These are phyloP conservation scores for Hanseniaspora nectarophila DNA, from an alignment of 805 yeast species.

Conservation along the genomic window DNA sequence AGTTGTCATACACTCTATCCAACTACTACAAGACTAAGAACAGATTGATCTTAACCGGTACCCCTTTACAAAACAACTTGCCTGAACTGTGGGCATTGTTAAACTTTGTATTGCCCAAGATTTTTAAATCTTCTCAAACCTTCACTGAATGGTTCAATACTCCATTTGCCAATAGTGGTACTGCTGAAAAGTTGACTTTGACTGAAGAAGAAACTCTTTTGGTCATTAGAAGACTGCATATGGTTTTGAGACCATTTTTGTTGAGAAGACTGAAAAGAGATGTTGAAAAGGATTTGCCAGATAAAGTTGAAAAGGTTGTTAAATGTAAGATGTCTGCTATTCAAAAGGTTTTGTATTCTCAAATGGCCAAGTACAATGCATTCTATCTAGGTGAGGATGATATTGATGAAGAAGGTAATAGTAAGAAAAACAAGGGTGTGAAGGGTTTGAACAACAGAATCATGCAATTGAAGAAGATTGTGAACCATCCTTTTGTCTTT, in stretches of 20 bases:
- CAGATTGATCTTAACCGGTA: conserved; percentile 74
- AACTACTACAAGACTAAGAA: conserved; percentile 63
- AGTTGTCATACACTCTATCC: conserved; percentile 58
- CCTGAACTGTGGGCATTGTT: conserved; percentile 80
- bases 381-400: conserved; percentile 45
- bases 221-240: conserved; percentile 74
- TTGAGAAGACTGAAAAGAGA: conserved; percentile 75
- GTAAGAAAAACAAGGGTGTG: conserved; percentile 51
- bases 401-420: conserved; percentile 24
- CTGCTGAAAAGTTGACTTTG: conserved; percentile 66
- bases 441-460: conserved; percentile 71
- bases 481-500: conserved; percentile 80
- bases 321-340: conserved; percentile 67
- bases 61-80: conserved; percentile 72
- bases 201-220: conserved; percentile 78
- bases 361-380: conserved; percentile 61
- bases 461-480: conserved; percentile 75
- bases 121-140: conserved; percentile 73
- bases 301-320: conserved; percentile 69
- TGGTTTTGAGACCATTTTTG: conserved; percentile 73
- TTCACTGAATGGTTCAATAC: conserved; percentile 87
- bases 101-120: conserved; percentile 71
- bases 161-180: conserved; percentile 75
- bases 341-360: conserved; percentile 59
- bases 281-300: conserved; percentile 77